Evolutionary conservation across 2,329 filamentous ascomycete species (phyloP), one percentile per base, ranked within the genome.

Genomic region (Clarireedia hainanense): DNA sequence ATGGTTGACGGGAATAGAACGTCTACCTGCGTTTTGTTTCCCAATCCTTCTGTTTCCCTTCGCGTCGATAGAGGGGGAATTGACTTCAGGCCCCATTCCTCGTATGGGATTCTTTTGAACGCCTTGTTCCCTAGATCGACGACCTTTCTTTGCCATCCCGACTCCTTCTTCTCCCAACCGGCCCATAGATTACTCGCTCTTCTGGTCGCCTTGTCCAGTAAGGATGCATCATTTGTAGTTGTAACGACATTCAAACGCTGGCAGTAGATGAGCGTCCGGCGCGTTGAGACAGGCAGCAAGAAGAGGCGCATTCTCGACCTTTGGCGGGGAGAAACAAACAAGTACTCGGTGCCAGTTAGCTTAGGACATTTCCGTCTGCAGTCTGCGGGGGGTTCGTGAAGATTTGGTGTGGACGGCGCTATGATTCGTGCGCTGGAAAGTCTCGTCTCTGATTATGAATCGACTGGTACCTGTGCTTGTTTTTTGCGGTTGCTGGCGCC

Each of bases 1-100:
- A 91, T 78, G 49, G 80, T 80, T 47, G 79, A 75, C 0, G 94
- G 94, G 68, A 88, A 97, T 52, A 89, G 74, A 30, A 96, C 79
- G 63, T 90, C 82, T 59, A 89, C 81, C 64, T 81, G 83, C 50
- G 83, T 80, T 61, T 79, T 77, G 39, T 80, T 81, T 52, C 81
- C 71, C 23, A 84, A 66, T 64, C 88, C 83, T 52, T 88, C 83
- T 49, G 80, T 75, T 63, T 81, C 79, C 57, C 84, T 79, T 62
- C 82, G 80, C 56, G 82, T 75, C 43, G 84, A 89, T 63, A 95
- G 76, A 23, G 91, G 86, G 46, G 94, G 94, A 52, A 99, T 85
- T 37, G 90, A 95, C 75, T 97, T 97, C 63, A 99, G 78, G 0
- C 89, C 91, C 94, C 94, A 99, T 85, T 99, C 94, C 73, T 97